Evolutionary conservation across 306 rosid species (phyloP).

Genomic region (Fragaria iinumae): DNA sequence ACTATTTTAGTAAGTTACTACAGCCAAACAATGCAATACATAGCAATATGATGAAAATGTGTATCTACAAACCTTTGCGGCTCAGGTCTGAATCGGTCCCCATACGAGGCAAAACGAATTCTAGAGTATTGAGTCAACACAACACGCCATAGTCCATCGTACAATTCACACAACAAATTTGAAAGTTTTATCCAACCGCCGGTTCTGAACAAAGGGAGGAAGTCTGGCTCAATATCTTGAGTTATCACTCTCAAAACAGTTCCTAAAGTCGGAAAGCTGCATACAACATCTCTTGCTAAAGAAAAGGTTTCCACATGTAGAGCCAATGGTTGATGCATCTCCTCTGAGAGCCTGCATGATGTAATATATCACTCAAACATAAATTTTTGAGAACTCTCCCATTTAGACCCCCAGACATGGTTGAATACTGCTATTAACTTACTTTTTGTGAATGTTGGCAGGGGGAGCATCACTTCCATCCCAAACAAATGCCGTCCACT

Average conservation of each 20-base stretch:
- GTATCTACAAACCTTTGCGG: slow-evolving; percentile 51
- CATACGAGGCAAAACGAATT: slow-evolving; percentile 39
- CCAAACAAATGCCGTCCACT: slow-evolving; percentile 45
- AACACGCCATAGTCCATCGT: slow-evolving; percentile 56
- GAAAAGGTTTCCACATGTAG: slow-evolving; percentile 28
- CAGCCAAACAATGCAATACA: not conserved
- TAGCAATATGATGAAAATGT: not conserved
- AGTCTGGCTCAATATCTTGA: slow-evolving; percentile 26
- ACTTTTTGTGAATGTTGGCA: slow-evolving; percentile 41
- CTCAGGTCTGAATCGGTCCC: slow-evolving; percentile 34
- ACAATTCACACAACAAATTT: slow-evolving; percentile 43
- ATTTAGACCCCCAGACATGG: not conserved
- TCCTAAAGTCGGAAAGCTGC: slow-evolving; percentile 59
- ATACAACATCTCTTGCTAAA: slow-evolving; percentile 42
- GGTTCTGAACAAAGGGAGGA: slow-evolving; percentile 23
- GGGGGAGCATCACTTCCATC: slow-evolving; percentile 80
- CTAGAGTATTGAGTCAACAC: slow-evolving; percentile 45
- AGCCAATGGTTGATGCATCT: slow-evolving; percentile 42
- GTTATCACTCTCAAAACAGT: slow-evolving; percentile 50
- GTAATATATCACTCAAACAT: slow-evolving; percentile 3
- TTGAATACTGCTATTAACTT: slow-evolving; percentile 19
- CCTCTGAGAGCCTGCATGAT: slow-evolving; percentile 38
- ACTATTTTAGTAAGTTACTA: not conserved
- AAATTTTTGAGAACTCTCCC: not conserved
- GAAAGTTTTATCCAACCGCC: slow-evolving; percentile 61